Percentiles rank a stretch among this genome's conserved stretches.
These are phyloP conservation scores for Leishmania lainsoni DNA, from an alignment of 208 protist species.

Conservation along the genomic window DNA sequence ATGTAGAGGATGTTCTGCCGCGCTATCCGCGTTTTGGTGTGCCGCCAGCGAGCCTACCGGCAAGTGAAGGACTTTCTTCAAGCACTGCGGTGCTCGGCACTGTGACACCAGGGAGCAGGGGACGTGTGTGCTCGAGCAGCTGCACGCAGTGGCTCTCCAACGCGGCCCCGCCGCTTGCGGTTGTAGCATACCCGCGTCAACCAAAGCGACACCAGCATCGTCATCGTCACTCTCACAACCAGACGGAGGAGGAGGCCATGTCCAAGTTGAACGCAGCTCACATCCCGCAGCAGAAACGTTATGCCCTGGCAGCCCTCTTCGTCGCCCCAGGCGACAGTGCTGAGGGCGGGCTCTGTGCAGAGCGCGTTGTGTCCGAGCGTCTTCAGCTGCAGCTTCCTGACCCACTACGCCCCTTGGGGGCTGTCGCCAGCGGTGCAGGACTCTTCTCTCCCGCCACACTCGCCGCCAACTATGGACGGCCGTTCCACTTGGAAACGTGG, in stretches of 20 bases:
- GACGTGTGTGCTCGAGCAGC: constrained; percentile 24
- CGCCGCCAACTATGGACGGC: constrained; percentile 33
- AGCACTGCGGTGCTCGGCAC: background rate
- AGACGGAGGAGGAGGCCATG: constrained; percentile 4
- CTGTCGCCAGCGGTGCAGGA: constrained; percentile 6
- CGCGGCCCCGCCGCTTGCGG: constrained; percentile 15
- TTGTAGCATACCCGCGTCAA: constrained; percentile 13
- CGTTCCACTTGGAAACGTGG: constrained; percentile 34
- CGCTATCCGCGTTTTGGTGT: constrained; percentile 53
- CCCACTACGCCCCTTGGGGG: constrained; percentile 12
- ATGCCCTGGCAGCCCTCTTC: constrained; percentile 63
- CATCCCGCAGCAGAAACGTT: constrained; percentile 24
- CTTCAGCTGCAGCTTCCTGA: constrained; percentile 59
- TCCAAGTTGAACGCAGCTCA: constrained; percentile 1
- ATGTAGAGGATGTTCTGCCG: constrained; percentile 57
- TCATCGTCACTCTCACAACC: background rate
- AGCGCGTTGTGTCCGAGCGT: constrained; percentile 68
- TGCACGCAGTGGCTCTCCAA: constrained; percentile 33
- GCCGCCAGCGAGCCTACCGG: constrained; percentile 15
- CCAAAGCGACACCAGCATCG: background rate
- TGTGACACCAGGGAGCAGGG: background rate
- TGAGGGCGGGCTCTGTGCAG: constrained; percentile 34
- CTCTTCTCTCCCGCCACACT: constrained; percentile 24
- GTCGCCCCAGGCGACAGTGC: constrained; percentile 48
- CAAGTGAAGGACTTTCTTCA: background rate